Base-by-base conservation (phyloP, 2,329 filamentous ascomycete genomes). In the Colletotrichum spinosum region DNA sequence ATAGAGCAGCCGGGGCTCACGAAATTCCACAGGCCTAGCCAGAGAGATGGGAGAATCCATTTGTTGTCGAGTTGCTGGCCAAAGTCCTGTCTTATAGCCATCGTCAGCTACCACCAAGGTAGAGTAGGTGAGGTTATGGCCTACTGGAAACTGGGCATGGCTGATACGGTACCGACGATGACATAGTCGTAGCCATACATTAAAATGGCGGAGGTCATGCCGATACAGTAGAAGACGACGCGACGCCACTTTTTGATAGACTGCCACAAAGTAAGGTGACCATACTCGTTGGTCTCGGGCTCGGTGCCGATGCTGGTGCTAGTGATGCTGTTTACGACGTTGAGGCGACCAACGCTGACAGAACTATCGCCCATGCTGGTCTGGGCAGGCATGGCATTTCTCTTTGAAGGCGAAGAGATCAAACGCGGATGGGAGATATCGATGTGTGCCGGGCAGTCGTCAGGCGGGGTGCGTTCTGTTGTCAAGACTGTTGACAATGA, bases 11-110 rank as follows among this genome's bases (percentile, higher is more conserved):
- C 68, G 0, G 78, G 76, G 33, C 75, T 75, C 7, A 77, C 72
- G 25, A 78, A 77, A 48, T 77, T 78, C 81, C 81, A 83, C 12
- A 83, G 72, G 1, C 79, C 77, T 8, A 83, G 72, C 81, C 81
- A 83, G 17, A 77, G 70, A 2, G 79, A 79, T 0, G 81, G 80
- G 17, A 80, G 75, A 44, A 78, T 81, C 45, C 74, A 73, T 37
- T 70, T 58, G n/a, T 68, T 70, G 11, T 75, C 61, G 44, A 74
- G 71, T 2, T 69, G 66, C 17, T 71, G 68, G 48, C 78, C 78
- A 57, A 77, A 81, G 52, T 79, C 75, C n/a, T 48, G 60, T 58
- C 71, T 74, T 35, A 33, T 15, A 8, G 17, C 39, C 12, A 10
- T 38, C 13, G n/a, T 67, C 53, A 63, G 59, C 35, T 41, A n/a